A percentile compares a stretch with the other conserved stretches of the same genome.
Conservation (phyloP, 768 basidiomycete genomes). For the Panaeolus papilionaceus region DNA sequence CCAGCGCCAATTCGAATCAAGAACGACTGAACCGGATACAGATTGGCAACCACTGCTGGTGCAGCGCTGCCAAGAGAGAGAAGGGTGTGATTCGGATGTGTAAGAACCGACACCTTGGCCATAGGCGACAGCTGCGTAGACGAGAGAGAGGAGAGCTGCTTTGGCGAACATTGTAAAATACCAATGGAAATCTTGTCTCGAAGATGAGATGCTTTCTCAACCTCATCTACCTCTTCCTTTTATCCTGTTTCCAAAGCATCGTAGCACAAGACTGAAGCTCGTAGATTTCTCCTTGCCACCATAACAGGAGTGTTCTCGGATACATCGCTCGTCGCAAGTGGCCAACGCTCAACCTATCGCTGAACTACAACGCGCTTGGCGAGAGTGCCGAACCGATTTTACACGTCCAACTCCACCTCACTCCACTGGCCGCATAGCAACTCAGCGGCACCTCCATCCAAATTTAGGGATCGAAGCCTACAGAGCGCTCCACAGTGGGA, state of each 20-base stretch:
- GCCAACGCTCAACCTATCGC: background rate
- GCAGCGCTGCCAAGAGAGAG: slow-evolving; percentile 50
- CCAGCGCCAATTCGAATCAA: slow-evolving; percentile 60
- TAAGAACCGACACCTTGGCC: slow-evolving; percentile 58
- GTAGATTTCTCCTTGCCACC: background rate
- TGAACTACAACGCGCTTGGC: slow-evolving; percentile 2
- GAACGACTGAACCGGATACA: slow-evolving; percentile 52
- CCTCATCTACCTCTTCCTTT: background rate
- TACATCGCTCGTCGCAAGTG: background rate
- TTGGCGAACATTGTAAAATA: slow-evolving; percentile 39
- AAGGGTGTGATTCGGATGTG: slow-evolving; percentile 54
- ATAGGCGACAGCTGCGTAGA: slow-evolving; percentile 40
- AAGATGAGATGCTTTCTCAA: slow-evolving; percentile 3
- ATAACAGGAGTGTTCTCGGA: background rate
- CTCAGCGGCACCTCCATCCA: background rate
- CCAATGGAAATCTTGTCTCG: slow-evolving; percentile 1
- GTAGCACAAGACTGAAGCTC: too few relatives aligned
- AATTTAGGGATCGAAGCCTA: background rate
- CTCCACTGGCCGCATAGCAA: background rate
- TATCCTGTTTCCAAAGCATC: background rate
- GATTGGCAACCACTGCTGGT: slow-evolving; percentile 48
- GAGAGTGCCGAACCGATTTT: background rate
- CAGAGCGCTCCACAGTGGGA: slow-evolving; percentile 1
- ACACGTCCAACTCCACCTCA: slow-evolving; percentile 8
- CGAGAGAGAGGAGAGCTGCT: slow-evolving; percentile 40